These are phyloP conservation scores for Daldinia childiae DNA, from an alignment of 495 filamentous ascomycete species.

Conservation along the genomic window DNA sequence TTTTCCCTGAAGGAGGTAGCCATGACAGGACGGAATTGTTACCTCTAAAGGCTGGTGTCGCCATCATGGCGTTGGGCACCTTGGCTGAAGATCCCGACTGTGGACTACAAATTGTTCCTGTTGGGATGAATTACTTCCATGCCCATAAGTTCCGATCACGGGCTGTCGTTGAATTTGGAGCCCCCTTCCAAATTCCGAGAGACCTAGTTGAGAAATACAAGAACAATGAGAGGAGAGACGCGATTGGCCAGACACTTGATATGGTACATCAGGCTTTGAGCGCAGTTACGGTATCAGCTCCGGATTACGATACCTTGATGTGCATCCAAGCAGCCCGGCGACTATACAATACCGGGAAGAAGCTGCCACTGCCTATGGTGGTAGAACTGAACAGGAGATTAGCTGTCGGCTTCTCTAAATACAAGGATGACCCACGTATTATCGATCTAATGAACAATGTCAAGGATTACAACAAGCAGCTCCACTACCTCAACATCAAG, in stretches of 20 bases:
- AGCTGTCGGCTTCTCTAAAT: constrained; percentile 89
- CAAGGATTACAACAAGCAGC: constrained; percentile 85
- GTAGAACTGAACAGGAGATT: constrained; percentile 96
- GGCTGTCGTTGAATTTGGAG: constrained; percentile 96
- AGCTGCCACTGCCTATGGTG: constrained; percentile 90
- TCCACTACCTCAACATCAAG: constrained; percentile 83
- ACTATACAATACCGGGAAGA: constrained; percentile 94
- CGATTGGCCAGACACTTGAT: constrained; percentile 82
- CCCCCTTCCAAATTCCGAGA: constrained; percentile 79
- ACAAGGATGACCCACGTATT: constrained; percentile 91
- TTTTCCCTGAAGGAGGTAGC: constrained; percentile 97
- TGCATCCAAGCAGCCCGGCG: constrained; percentile 94
- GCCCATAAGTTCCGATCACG: constrained; percentile 98
- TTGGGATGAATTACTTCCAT: constrained; percentile 99
- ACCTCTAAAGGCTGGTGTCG: constrained; percentile 96
- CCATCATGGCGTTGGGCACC: constrained; percentile 96
- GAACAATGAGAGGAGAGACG: constrained; percentile 80
- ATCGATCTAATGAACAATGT: constrained; percentile 80
- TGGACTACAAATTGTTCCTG: constrained; percentile 98
- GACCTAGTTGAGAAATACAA: constrained; percentile 89
- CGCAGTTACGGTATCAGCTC: constrained; percentile 90
- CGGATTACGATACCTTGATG: constrained; percentile 98
- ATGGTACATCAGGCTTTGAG: constrained; percentile 85
- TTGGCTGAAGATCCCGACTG: constrained; percentile 88
- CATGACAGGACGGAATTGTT: constrained; percentile 94